Base-by-base conservation (phyloP, 768 basidiomycete species). In the Filobasidium wieringae region DNA sequence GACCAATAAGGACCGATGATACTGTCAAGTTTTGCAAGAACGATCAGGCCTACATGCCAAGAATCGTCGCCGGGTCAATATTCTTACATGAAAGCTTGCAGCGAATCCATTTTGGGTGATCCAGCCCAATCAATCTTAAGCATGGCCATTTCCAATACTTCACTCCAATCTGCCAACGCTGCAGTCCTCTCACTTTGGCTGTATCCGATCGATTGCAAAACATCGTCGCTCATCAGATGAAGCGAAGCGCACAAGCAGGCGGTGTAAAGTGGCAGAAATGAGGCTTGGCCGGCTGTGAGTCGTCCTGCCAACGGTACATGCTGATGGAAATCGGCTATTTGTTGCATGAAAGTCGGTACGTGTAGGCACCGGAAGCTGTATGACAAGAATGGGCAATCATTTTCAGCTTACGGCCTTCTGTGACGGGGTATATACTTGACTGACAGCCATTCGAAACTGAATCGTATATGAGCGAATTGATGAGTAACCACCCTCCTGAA, bases 71-170 rank as follows among this genome's bases (percentile, higher is more conserved):
- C 22, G n/a, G 11, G 19, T 11, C 27, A n/a, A 52, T n/a, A n/a
- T n/a, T n/a, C 57, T 41, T 29, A 58, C 57, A 58, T 34, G 27
- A 58, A 47, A 12, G 57, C 57, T 31, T 58, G 57, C n/a, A 58
- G 30, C 4, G 47, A 34, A 24, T 31, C 34, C 32, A 58, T 58
- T n/a, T 32, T 58, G 33, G 41, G 57, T 19, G 43, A 36, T 30
- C 45, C 41, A 24, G 29, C 45, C 57, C 57, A 58, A 41, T 58
- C 57, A 9, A 30, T 51, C 50, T 52, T 58, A 24, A 47, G 36
- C 57, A 58, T 26, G 11, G 57, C 50, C 31, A 19, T 22, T 26
- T 58, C 41, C 27, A 43, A 47, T 36, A 58, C n/a, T 15, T 58
- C 57, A n/a, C 57, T 47, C 49, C 49, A 47, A 14, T 34, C 41